Base-by-base conservation (phyloP, 352 stramenopile species). In the Phytophthora multivora region DNA sequence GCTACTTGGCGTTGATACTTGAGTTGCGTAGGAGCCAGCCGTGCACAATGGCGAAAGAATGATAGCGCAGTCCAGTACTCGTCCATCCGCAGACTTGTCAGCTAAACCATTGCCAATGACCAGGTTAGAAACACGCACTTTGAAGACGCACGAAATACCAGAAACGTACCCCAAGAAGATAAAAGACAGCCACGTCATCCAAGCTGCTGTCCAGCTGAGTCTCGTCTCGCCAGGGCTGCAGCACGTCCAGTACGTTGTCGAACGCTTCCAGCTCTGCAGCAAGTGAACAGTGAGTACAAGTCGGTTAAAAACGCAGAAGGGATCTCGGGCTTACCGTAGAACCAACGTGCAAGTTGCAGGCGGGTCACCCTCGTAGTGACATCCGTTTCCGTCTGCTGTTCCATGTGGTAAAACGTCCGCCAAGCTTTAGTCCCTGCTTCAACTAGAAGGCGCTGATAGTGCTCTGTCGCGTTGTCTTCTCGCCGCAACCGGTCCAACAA, bases 341-440 rank as follows among this genome's bases (percentile, higher is more conserved):
- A 83, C 85, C 85, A 94, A n/a, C 85, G 61, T 11, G 75, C 76
- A 9, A 89, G 41, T 47, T 91, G 82, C 26, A 94, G 52, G 10
- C 65, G 54, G 19, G 47, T 51, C 15, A 8, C 39, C 59, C 51
- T 33, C 15, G 48, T 67, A 8, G 40, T 59, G 25, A 25, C 38
- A 43, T 65, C 57, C 7, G 40, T 71, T 28, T 71, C 56, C 21
- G 28, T 55, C 13, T 62, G 58, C 5, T 87, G 73, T 28, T 90
- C 72, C 35, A 94, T 70, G 13, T 68, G 50, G 57, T 91, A 94
- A 51, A 78, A 64, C 9, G 73, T 90, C n/a, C 55, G 31, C 58
- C 75, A 77, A 41, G 75, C 83, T 41, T 67, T 70, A 0, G 46
- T 51, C 11, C 75, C 83, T 19, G 72, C 55, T n/a, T 73, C 26